Conservation (phyloP, 2,329 filamentous ascomycete species). For the Phaeosphaeria sp. region DNA sequence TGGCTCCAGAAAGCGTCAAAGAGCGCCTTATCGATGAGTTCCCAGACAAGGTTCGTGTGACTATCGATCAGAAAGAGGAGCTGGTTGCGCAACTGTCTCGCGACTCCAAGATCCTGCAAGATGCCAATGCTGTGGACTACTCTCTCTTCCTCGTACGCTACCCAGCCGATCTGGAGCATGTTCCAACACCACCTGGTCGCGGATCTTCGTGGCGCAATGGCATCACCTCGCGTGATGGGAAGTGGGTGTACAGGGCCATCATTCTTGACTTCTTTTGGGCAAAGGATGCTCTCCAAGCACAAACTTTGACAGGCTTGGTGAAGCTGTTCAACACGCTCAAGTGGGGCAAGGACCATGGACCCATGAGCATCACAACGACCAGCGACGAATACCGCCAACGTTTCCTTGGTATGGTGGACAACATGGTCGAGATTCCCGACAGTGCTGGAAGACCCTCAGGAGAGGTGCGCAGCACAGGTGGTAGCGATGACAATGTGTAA, state of each 20-base stretch:
- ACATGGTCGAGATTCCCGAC: constrained; percentile 44
- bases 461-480: constrained; percentile 26
- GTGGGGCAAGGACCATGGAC: constrained; percentile 66
- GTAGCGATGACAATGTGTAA: not conserved
- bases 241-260: constrained; percentile 71
- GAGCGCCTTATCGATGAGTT: constrained; percentile 72
- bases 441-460: constrained; percentile 42
- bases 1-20: constrained; percentile 71
- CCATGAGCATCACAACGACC: constrained; percentile 77
- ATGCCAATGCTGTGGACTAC: constrained; percentile 74
- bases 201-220: constrained; percentile 66
- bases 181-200: constrained; percentile 42
- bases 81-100: constrained; percentile 63
- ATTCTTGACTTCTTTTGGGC: constrained; percentile 82
- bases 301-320: constrained; percentile 70
- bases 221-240: constrained; percentile 65
- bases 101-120: constrained; percentile 69
- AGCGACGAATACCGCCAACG: constrained; percentile 70
- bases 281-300: constrained; percentile 72
- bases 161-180: constrained; percentile 48
- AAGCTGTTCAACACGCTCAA: constrained; percentile 64
- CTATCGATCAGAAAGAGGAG: constrained; percentile 60
- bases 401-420: constrained; percentile 61
- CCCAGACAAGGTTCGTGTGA: constrained; percentile 68
- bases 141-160: constrained; percentile 74